These are phyloP conservation scores for Kluyveromyces starmeri DNA, from an alignment of 805 yeast species.

Conservation along the genomic window DNA sequence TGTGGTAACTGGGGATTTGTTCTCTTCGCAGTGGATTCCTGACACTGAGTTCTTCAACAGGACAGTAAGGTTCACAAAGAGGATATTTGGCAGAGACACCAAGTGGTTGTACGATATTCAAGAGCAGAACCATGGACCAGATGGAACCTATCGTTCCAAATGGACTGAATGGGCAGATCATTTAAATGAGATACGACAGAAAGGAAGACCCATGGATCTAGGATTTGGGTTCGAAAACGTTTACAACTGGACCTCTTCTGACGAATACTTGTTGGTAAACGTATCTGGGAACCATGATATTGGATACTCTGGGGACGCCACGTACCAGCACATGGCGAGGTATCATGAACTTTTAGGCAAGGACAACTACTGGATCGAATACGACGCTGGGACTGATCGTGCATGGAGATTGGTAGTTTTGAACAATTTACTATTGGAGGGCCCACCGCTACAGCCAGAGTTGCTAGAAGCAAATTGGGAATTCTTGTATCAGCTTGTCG, in stretches of 20 bases:
- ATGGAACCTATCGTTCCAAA: constrained; percentile 20
- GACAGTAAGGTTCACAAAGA: constrained; percentile 61
- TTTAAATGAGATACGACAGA: constrained; percentile 14
- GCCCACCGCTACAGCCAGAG: constrained; percentile 75
- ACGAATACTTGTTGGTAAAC: constrained; percentile 66
- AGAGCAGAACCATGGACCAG: constrained; percentile 22
- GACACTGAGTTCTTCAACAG: constrained; percentile 81
- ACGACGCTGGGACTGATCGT: constrained; percentile 49
- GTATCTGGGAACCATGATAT: constrained; percentile 93
- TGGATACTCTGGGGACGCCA: constrained; percentile 92
- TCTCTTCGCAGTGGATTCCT: constrained; percentile 90
- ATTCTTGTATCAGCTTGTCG: constrained; percentile 54
- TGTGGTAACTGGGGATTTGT: constrained; percentile 85
- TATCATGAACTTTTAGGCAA: constrained; percentile 69
- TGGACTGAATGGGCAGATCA: constrained; percentile 24
- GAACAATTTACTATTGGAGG: constrained; percentile 77
- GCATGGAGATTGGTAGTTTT: constrained; percentile 89
- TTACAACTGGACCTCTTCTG: constrained; percentile 52
- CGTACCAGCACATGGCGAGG: constrained; percentile 82
- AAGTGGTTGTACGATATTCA: constrained; percentile 45
- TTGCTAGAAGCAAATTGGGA: constrained; percentile 61
- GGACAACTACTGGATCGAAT: constrained; percentile 74
- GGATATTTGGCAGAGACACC: constrained; percentile 57
- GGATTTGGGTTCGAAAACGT: constrained; percentile 49
- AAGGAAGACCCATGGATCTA: constrained; percentile 27